Evolutionary conservation across 1,139 yeast species (phyloP), one percentile per base, ranked within the genome.

Genomic region (Pichiaceae sp.): DNA sequence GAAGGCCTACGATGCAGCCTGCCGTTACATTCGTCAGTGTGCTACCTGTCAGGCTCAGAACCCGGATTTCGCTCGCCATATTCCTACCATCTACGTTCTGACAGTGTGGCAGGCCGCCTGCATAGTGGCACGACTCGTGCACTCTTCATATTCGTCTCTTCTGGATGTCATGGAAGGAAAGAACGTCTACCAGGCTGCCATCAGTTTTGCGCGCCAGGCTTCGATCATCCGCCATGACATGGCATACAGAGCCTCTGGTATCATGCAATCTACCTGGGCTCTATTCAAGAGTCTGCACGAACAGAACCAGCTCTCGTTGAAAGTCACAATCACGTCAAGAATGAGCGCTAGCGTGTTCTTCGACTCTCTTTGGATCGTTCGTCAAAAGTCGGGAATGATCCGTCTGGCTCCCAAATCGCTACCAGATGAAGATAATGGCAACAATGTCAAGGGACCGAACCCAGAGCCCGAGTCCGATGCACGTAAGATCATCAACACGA

Each of bases 201-300:
- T 85, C 12, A 69, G 72, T 18, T 62, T 84, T 34, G 78, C 91
- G 1, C 74, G 78, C 36, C 75, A 75, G 42, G 95, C 96, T 0
- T 85, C 96, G 0, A 81, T 89, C 31, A 65, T 86, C 48, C 85
- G 85, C 51, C 93, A 89, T 57, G 98, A 91, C 54, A 79, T 91
- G 69, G 87, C 96, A 1, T 85, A 83, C 57, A 71, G 97, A 45
- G 84, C 95, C 0, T 80, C 95, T 38, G 96, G 95, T 16, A 86
- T 91, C 41, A 85, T 91, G 91, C 75, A 84, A 49, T 87, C 87
- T 51, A 79, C 86, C 68, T 91, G 98, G 98, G 86, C 82, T 45
- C 68, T 87, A 42, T 83, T 83, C 57, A 72, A 77, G 38, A 66
- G 74, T 1, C 59, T 79, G 39, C 69, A 73, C 42, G 71, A 69